Evolutionary conservation across 345 rosid genomes (phyloP).

Genomic region (Eutrema yunnanense): DNA sequence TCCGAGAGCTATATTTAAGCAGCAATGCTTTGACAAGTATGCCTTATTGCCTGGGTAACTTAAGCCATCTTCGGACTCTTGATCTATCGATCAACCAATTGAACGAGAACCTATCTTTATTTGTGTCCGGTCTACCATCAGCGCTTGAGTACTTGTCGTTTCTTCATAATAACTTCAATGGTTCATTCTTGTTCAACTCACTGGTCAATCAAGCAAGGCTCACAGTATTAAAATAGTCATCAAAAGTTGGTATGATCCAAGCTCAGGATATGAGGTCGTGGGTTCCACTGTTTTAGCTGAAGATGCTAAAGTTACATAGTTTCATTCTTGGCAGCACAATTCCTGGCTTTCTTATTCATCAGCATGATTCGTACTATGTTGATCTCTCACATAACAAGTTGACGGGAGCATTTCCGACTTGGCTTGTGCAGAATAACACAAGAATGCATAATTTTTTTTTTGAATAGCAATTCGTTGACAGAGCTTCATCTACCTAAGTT

Average conservation of each 20-base stretch:
- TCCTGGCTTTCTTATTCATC: not conserved
- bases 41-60: not conserved
- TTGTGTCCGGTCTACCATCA: not conserved
- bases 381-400: slow-evolving; percentile 10
- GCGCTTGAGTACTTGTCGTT: too few species aligned
- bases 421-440: slow-evolving; percentile 18
- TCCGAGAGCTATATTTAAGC: not conserved
- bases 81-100: not conserved
- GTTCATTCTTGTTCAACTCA: not conserved
- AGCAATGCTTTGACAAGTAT: too few species aligned
- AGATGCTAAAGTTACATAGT: not conserved
- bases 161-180: not conserved
- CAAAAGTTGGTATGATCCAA: not conserved
- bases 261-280: not conserved
- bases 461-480: not conserved
- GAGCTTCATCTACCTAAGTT: not conserved
- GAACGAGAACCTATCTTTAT: not conserved
- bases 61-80: slow-evolving; percentile 5
- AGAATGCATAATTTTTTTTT: not conserved
- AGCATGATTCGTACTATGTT: not conserved
- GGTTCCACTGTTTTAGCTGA: slow-evolving; percentile 14
- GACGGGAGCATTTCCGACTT: not conserved
- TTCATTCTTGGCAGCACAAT: not conserved
- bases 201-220: slow-evolving; percentile 5
- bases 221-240: not conserved